Evolutionary conservation across 257 asterid genomes (phyloP), one percentile per base, ranked within the genome.

Genomic region (Anisodus acutangulus): DNA sequence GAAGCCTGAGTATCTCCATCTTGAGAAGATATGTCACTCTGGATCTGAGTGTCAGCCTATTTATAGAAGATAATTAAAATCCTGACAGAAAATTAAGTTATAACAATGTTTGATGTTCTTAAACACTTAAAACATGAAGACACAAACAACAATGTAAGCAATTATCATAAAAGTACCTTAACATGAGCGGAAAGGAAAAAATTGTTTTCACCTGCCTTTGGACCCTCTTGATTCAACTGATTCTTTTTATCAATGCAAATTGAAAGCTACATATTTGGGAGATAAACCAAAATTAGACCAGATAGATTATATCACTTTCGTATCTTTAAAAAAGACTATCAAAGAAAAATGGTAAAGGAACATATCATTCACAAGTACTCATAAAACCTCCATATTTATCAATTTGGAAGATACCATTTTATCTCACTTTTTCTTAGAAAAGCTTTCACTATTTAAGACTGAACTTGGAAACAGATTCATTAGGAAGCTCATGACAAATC

Each of bases 241-340:
- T 86, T 84, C 90, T 88, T 91, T 89, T 89, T 91, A 81, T 87
- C 83, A 53, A 93, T 95, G 95, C 98, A 95, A 87, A 93, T 85
- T 55, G 97, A 94, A 86, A 95, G 94, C 98, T 95, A 90, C 88
- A 87, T 47, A 82, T 67, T 47, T 9, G 85, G 67, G 78, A 66
- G 67, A 67, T 82, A 84, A 83, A 85, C 60, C 41, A 76, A 49
- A 74, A 26, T 76, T 22, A 76, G 63, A 53, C 62, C 81, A 74
- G 81, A 74, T 51, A 49, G 81, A 74, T 49, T 19, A 49, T 12
- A 76, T 17, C 22, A 0, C 11, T 74, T 37, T 11, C 81, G 22
- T 22, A 76, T 76, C 63, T 51, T 51, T 76, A 76, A 76, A 26
- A 76, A 6, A 51, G 51, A 51, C 19, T 22, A 26, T 76, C 3